Conservation (phyloP, 2,329 filamentous ascomycete genomes). For the Paraphaeosphaeria sporulosa region DNA sequence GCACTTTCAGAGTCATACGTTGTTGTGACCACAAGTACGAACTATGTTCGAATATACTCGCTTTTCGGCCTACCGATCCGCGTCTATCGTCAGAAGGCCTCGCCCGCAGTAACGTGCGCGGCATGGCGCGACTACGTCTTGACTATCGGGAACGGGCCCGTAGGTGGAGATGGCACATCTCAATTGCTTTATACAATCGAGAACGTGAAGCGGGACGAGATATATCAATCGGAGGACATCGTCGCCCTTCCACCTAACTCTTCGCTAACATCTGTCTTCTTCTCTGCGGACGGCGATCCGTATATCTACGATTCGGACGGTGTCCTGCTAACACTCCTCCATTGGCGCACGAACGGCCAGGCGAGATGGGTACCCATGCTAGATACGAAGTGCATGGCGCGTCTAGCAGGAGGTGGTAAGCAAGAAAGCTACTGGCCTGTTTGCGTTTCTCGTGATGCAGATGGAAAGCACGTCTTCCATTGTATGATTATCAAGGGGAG, state of each 20-base stretch:
- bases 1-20: constrained; percentile 91
- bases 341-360: constrained; percentile 87
- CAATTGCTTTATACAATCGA: constrained; percentile 90
- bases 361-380: constrained; percentile 92
- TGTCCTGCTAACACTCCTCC: constrained; percentile 83
- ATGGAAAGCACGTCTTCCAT: constrained; percentile 89
- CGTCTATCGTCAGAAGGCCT: constrained; percentile 90
- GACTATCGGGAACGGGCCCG: constrained; percentile 90
- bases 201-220: constrained; percentile 90
- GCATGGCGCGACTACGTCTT: constrained; percentile 97
- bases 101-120: constrained; percentile 88
- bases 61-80: constrained; percentile 89
- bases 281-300: constrained; percentile 91
- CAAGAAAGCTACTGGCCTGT: constrained; percentile 94
- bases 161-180: constrained; percentile 78
- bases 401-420: constrained; percentile 84
- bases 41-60: constrained; percentile 92
- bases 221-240: constrained; percentile 93
- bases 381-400: constrained; percentile 83
- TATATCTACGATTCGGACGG: constrained; percentile 96
- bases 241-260: constrained; percentile 81
- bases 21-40: constrained; percentile 83
- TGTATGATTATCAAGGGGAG: constrained; percentile 98
- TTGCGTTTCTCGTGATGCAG: constrained; percentile 85
- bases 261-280: constrained; percentile 84